Evolutionary conservation across 2,329 filamentous ascomycete species (phyloP).

Genomic region (Pezicula rhizophila): DNA sequence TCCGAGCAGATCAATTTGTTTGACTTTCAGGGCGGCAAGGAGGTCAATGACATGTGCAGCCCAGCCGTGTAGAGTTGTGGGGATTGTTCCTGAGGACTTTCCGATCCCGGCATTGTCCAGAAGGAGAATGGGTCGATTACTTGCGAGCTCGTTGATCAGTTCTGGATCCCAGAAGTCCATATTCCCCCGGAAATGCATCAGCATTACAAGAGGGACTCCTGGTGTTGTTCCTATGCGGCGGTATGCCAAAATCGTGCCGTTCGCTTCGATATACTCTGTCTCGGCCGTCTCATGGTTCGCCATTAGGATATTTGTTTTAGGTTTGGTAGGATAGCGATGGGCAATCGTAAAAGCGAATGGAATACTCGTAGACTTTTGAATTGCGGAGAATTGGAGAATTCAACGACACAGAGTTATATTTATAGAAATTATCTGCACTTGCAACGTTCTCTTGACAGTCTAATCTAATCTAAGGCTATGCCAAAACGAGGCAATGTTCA

Average conservation of each 20-base stretch:
- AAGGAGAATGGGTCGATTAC: slow-evolving; percentile 26
- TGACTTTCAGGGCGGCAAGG: slow-evolving; percentile 21
- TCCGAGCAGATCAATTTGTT: slow-evolving; percentile 29
- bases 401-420: too few species aligned
- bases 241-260: slow-evolving; percentile 20
- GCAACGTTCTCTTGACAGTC: too few species aligned
- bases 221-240: slow-evolving; percentile 12
- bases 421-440: too few species aligned
- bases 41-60: slow-evolving; percentile 24
- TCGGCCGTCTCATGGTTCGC: slow-evolving; percentile 19
- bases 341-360: not conserved
- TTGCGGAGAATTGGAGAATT: too few species aligned
- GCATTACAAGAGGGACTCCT: slow-evolving; percentile 21
- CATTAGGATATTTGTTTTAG: slow-evolving; percentile 5
- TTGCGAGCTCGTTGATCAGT: slow-evolving; percentile 28
- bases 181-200: slow-evolving; percentile 23
- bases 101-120: slow-evolving; percentile 32
- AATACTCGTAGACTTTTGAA: not conserved
- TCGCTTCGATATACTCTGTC: slow-evolving; percentile 14
- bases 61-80: slow-evolving; percentile 23
- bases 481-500: too few species aligned
- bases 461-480: too few species aligned
- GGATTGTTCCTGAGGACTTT: slow-evolving; percentile 26
- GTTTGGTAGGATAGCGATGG: not conserved
- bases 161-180: slow-evolving; percentile 24